A percentile compares a stretch with the other conserved stretches of the same genome.
phyloP scores from a whole-genome alignment of 345 rosid genomes.

The Rhodamnia argentea region DNA sequence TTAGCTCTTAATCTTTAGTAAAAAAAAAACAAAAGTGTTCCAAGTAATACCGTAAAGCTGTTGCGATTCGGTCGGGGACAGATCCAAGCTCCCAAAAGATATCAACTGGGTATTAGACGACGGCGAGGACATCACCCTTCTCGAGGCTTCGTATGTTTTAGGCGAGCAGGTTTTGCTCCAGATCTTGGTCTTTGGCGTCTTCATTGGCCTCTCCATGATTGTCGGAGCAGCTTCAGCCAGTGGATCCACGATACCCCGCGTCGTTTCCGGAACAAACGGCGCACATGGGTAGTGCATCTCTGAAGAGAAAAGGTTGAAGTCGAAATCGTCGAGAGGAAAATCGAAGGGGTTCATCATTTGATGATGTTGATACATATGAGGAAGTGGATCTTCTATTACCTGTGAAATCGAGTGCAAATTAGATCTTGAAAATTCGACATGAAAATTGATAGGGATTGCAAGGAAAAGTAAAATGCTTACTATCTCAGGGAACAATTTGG shows the following conservation, averaged over 20 bases:
- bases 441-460: not conserved
- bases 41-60: not conserved
- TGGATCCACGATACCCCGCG: not conserved
- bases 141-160: not conserved
- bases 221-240: not conserved
- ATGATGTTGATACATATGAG: not conserved
- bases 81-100: constrained; percentile 21
- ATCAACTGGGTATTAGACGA: constrained; percentile 29
- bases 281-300: not conserved
- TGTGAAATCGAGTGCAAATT: not conserved
- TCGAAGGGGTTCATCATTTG: not conserved
- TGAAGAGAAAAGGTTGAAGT: not conserved
- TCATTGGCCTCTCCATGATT: constrained; percentile 9
- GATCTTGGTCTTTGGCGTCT: constrained; percentile 22
- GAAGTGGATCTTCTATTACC: not conserved
- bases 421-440: not conserved
- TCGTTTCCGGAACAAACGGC: not conserved
- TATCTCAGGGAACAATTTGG: constrained; percentile 23
- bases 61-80: not conserved
- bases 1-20: not conserved
- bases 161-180: constrained; percentile 16
- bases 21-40: not conserved
- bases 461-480: not conserved
- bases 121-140: constrained; percentile 6
- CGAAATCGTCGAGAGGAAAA: not conserved